Conservation (phyloP, 306 rosid genomes). For the Malus sylvestris region DNA sequence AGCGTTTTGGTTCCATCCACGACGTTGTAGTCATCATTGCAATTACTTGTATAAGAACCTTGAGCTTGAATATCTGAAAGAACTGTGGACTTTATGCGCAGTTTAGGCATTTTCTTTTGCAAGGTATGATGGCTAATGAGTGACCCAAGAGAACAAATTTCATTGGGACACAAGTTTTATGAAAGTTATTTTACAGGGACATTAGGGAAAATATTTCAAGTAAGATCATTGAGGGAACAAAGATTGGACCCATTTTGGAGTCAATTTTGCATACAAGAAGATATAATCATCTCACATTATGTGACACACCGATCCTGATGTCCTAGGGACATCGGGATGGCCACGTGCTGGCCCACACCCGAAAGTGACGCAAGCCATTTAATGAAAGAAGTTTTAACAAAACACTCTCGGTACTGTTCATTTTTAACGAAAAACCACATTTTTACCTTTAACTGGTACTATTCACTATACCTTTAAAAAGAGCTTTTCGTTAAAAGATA, state of each 20-base stretch:
- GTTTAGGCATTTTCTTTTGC: not conserved
- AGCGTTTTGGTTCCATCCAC: not conserved
- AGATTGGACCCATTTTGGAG: not conserved
- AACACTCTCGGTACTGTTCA: too few species aligned
- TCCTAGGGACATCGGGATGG: too few species aligned
- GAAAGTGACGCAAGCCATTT: too few species aligned
- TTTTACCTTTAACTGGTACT: too few species aligned
- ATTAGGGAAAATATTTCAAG: not conserved
- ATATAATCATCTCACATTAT: too few species aligned
- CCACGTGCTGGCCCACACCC: too few species aligned
- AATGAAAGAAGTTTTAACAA: too few species aligned
- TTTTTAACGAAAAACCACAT: too few species aligned
- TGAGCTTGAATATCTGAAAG: not conserved
- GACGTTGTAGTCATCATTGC: slow-evolving; percentile 7
- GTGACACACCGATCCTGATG: too few species aligned
- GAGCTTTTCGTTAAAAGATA: too few species aligned
- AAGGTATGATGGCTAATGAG: not conserved
- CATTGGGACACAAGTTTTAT: not conserved
- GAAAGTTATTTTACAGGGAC: not conserved
- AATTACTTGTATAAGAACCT: not conserved
- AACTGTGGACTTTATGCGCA: not conserved
- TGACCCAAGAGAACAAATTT: not conserved
- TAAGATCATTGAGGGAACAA: not conserved
- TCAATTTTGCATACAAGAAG: too few species aligned
- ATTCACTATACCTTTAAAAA: too few species aligned